Evolutionary conservation across 2,329 filamentous ascomycete genomes (phyloP).

Genomic region (Calonectria ilicicola): DNA sequence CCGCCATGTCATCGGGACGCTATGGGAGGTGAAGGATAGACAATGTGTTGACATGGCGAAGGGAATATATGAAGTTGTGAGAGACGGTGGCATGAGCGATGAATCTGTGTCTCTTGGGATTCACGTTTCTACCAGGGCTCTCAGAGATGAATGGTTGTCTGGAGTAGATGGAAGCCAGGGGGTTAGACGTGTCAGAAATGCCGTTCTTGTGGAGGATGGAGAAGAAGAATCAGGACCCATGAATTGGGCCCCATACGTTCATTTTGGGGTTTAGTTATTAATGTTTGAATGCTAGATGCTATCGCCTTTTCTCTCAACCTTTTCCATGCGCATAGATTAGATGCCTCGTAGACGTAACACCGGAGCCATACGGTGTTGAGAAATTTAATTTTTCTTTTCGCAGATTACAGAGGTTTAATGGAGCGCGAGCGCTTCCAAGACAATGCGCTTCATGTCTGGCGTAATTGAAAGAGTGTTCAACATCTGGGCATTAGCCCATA

Average conservation of each 20-base stretch:
- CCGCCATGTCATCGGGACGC: constrained; percentile 16
- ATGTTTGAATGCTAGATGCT: background rate
- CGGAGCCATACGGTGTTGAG: too few relatives aligned
- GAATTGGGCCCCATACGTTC: background rate
- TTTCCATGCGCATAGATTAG: too few relatives aligned
- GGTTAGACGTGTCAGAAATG: background rate
- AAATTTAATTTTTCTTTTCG: too few relatives aligned
- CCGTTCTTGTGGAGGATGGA: background rate
- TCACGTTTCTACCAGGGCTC: background rate
- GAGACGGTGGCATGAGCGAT: background rate
- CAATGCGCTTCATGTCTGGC: background rate
- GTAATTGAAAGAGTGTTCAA: background rate
- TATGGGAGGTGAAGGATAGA: constrained; percentile 10
- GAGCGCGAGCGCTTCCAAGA: background rate
- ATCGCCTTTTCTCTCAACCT: too few relatives aligned
- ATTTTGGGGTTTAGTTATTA: background rate
- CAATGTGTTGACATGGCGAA: constrained; percentile 4
- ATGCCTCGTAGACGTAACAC: too few relatives aligned
- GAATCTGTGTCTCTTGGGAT: constrained; percentile 1
- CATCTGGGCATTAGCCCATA: background rate
- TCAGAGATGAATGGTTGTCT: background rate
- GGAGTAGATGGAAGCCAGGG: background rate
- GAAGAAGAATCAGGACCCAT: background rate
- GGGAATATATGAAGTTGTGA: background rate
- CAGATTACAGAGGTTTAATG: background rate